Percentiles rank a stretch among this genome's conserved stretches.
These are phyloP conservation scores for Fagopyrum esculentum DNA, from an alignment of 148 eudicot genomes.

Conservation along the genomic window DNA sequence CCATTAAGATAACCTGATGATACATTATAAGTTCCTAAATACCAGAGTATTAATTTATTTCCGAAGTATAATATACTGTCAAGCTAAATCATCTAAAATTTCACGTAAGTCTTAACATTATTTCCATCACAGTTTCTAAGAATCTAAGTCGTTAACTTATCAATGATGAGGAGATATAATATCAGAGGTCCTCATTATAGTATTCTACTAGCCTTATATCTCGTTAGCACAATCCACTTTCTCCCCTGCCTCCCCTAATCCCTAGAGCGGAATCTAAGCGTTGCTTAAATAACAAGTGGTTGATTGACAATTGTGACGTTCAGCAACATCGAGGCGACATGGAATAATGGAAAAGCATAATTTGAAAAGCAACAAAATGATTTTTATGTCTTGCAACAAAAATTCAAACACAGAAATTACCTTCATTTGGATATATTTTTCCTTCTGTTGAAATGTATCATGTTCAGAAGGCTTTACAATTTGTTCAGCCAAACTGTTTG, in stretches of 20 bases:
- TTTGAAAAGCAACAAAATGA: background rate
- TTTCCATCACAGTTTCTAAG: background rate
- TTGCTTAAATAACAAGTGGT: background rate
- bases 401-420: constrained; percentile 24
- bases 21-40: background rate
- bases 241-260: too few species aligned
- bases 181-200: background rate
- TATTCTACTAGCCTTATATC: too few species aligned
- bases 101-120: background rate
- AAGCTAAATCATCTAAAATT: background rate
- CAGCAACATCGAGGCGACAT: background rate
- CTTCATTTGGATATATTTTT: constrained; percentile 81
- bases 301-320: background rate
- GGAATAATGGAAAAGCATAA: background rate
- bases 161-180: background rate
- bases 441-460: constrained; percentile 55
- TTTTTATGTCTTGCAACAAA: background rate
- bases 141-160: too few species aligned
- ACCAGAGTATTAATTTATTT: background rate
- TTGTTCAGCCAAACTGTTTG: constrained; percentile 22
- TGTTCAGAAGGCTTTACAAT: constrained; percentile 52
- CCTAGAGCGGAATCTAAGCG: too few species aligned
- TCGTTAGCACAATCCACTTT: too few species aligned
- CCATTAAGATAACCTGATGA: background rate
- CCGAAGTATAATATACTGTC: background rate